Conservation (phyloP, 345 rosid genomes). For the Excoecaria cochinchinensis region DNA sequence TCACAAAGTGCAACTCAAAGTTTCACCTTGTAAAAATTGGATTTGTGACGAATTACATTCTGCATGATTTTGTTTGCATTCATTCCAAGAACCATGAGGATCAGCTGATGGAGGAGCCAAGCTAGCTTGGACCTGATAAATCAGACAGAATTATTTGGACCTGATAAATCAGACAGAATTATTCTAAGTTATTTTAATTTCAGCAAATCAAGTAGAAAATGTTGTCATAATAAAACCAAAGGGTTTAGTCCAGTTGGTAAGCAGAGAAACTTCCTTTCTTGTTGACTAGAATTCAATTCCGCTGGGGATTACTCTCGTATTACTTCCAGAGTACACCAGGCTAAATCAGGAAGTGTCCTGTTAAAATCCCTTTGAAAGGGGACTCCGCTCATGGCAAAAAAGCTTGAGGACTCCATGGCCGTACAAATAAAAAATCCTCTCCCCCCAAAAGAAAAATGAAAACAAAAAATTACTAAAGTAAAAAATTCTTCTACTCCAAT, state of each 20-base stretch:
- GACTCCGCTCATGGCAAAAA: too few species aligned
- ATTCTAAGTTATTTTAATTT: neutral
- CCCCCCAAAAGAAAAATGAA: too few species aligned
- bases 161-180: slow-evolving; percentile 20
- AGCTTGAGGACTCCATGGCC: too few species aligned
- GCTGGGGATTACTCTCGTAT: too few species aligned
- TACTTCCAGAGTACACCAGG: too few species aligned
- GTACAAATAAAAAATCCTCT: too few species aligned
- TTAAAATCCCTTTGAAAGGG: too few species aligned
- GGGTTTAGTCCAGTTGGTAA: too few species aligned
- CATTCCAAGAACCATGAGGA: slow-evolving; percentile 25
- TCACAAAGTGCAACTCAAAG: slow-evolving; percentile 1
- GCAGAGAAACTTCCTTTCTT: too few species aligned
- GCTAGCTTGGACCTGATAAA: slow-evolving; percentile 25
- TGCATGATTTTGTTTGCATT: slow-evolving; percentile 25
- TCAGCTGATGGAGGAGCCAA: slow-evolving; percentile 31
- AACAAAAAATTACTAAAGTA: too few species aligned
- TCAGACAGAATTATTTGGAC: slow-evolving; percentile 10
- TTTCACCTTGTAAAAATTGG: slow-evolving; percentile 29
- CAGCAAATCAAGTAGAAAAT: neutral
- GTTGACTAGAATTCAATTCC: too few species aligned
- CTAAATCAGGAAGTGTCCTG: too few species aligned
- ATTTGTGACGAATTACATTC: slow-evolving; percentile 30
- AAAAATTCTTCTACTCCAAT: neutral
- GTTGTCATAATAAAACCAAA: neutral